Conservation (phyloP, 2,329 filamentous ascomycete species). For the Myriosclerotinia curreyana region DNA sequence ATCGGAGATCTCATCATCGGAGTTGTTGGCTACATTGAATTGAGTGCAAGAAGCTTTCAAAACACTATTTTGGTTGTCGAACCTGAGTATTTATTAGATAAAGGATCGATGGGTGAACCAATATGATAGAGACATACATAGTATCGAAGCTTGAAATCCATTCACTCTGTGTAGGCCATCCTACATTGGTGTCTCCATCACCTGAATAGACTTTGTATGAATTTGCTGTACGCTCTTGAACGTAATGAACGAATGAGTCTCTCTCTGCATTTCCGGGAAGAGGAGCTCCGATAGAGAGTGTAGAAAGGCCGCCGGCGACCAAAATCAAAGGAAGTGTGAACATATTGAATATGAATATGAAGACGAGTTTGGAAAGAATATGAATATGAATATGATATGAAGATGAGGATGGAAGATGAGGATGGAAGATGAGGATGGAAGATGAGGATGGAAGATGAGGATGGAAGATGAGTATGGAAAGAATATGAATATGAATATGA, state of each 20-base stretch:
- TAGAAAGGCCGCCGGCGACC: slow-evolving; percentile 29
- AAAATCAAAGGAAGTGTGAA: slow-evolving; percentile 28
- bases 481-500: neutral
- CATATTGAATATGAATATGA: slow-evolving; percentile 24
- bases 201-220: slow-evolving; percentile 24
- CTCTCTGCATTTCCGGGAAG: slow-evolving; percentile 11
- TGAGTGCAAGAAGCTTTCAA: slow-evolving; percentile 20
- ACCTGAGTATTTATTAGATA: slow-evolving; percentile 11
- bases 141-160: slow-evolving; percentile 26
- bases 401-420: neutral
- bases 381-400: neutral
- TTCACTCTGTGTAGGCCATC: slow-evolving; percentile 23
- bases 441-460: too few species aligned
- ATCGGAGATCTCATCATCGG: slow-evolving; percentile 23
- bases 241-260: slow-evolving; percentile 8
- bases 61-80: slow-evolving; percentile 8
- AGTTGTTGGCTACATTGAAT: slow-evolving; percentile 18
- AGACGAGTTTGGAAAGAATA: neutral
- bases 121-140: slow-evolving; percentile 21
- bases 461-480: neutral
- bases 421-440: too few species aligned
- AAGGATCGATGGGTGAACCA: too few species aligned
- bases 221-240: slow-evolving; percentile 14
- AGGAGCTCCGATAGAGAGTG: slow-evolving; percentile 27
- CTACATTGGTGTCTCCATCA: slow-evolving; percentile 17